Base-by-base conservation (phyloP, 441 rosid species). In the Lepidium campestre region DNA sequence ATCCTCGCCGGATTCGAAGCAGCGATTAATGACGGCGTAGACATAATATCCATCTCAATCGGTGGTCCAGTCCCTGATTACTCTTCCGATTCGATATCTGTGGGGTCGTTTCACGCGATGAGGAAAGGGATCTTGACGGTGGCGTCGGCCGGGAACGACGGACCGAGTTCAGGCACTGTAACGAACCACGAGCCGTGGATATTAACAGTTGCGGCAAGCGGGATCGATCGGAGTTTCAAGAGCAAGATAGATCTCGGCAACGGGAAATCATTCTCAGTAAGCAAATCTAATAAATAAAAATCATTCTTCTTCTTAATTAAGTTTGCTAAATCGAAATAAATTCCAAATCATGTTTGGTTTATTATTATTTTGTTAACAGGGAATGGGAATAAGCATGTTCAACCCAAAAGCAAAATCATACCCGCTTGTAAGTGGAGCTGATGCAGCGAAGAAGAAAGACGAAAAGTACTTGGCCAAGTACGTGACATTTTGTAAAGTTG, bases 91-190 rank as follows among this genome's bases (percentile, higher is more conserved):
- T 40, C 82, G 20, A 78, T 90, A 57, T 77, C 97, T 0, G 65
- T 90, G 0, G 98, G 98, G 12, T 78, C 97, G 1, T 93, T 88
- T 65, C 93, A 90, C 53, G 98, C 98, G 39, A 60, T 80, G 76
- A 86, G 79, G 77, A 86, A 82, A 57, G 96, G 98, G n/a, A 85
- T 93, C 52, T 40, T 88, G 3, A 90, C 96, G 7, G 90, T 78
- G 67, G 83, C 87, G 4, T 82, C 92, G 0, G 87, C 85, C 8
- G 92, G 92, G 1, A 86, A 86, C 32, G 62, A 72, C 4, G 92
- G 92, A 6, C 89, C 89, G 0, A 46, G 37, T 29, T 40, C 73
- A 34, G 81, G 69, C 4, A 67, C 63, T 1, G 75, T 86, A 4
- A 65, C 69, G 7, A 86, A 86, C 73, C 81, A 81, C 20, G 83